A percentile compares a stretch with the other conserved stretches of the same genome.
Conservation (phyloP, 2,329 filamentous ascomycete genomes). For the Emmonsiellopsis sp. region DNA sequence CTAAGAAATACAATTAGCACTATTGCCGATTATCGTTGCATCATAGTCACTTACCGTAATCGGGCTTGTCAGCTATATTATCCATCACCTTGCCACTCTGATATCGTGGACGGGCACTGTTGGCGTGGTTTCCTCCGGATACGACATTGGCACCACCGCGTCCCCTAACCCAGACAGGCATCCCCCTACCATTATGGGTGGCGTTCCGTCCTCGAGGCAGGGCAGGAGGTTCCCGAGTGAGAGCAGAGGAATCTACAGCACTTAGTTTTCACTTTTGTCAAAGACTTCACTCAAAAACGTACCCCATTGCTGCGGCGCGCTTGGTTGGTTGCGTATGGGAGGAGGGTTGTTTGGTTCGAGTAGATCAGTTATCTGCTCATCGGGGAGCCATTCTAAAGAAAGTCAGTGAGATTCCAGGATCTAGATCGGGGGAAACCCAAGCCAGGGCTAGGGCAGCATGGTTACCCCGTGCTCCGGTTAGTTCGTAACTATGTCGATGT, state of each 20-base stretch:
- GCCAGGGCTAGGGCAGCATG: neutral
- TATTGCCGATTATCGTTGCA: neutral
- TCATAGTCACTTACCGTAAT: neutral
- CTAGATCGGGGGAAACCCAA: neutral
- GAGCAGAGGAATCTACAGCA: no score
- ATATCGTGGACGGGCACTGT: neutral
- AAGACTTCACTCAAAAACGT: no score
- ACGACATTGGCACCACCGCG: neutral
- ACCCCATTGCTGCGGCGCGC: neutral
- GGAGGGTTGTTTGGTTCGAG: neutral
- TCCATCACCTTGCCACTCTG: neutral
- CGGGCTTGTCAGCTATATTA: neutral
- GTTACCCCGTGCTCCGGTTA: constrained; percentile 6
- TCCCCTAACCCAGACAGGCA: neutral
- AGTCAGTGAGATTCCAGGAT: neutral
- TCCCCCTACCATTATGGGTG: neutral
- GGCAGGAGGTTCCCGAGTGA: no score
- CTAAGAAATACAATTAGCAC: neutral
- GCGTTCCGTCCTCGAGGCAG: neutral
- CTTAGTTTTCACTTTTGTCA: no score
- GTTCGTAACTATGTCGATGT: constrained; percentile 5
- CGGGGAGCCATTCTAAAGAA: constrained; percentile 1
- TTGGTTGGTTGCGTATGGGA: neutral
- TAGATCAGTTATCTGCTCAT: neutral
- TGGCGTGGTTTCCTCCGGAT: neutral